These are phyloP conservation scores for Macrolepiota albuminosa DNA, from an alignment of 768 basidiomycete genomes.

Conservation along the genomic window DNA sequence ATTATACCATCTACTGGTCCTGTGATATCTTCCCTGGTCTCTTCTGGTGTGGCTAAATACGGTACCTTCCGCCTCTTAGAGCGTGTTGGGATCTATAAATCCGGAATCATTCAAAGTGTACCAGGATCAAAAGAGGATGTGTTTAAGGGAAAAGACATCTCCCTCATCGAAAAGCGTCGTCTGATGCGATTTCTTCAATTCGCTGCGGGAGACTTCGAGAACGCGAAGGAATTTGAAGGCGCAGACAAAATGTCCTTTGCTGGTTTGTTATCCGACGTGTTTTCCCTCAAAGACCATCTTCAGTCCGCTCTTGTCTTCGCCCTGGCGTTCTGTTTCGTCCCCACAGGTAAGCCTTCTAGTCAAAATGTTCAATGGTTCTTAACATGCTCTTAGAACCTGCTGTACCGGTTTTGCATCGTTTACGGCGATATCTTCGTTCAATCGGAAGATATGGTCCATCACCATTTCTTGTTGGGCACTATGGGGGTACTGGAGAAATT, in stretches of 20 bases:
- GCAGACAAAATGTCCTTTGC: slow-evolving; percentile 54
- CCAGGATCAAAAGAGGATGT: slow-evolving; percentile 91
- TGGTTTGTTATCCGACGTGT: slow-evolving; percentile 59
- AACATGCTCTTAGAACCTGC: slow-evolving; percentile 51
- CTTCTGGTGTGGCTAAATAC: slow-evolving; percentile 84
- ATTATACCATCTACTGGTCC: slow-evolving; percentile 78
- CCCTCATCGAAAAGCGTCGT: slow-evolving; percentile 79
- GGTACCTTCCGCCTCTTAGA: slow-evolving; percentile 87
- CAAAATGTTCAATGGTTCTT: neutral
- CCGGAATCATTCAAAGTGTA: slow-evolving; percentile 52
- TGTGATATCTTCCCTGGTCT: slow-evolving; percentile 71
- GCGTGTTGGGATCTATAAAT: slow-evolving; percentile 55
- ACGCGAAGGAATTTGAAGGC: slow-evolving; percentile 48
- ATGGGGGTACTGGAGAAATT: slow-evolving; percentile 90
- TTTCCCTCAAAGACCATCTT: slow-evolving; percentile 55
- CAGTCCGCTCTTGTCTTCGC: slow-evolving; percentile 68
- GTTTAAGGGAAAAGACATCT: slow-evolving; percentile 78
- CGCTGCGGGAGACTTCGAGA: slow-evolving; percentile 71
- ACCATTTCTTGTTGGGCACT: slow-evolving; percentile 92
- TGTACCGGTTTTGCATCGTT: slow-evolving; percentile 58
- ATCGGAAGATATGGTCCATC: slow-evolving; percentile 76
- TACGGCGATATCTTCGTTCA: slow-evolving; percentile 72
- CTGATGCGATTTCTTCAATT: slow-evolving; percentile 91
- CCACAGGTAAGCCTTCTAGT: slow-evolving; percentile 43
- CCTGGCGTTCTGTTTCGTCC: slow-evolving; percentile 62